Evolutionary conservation across 2,329 filamentous ascomycete genomes (phyloP).

Genomic region (Myriosclerotinia curreyana): DNA sequence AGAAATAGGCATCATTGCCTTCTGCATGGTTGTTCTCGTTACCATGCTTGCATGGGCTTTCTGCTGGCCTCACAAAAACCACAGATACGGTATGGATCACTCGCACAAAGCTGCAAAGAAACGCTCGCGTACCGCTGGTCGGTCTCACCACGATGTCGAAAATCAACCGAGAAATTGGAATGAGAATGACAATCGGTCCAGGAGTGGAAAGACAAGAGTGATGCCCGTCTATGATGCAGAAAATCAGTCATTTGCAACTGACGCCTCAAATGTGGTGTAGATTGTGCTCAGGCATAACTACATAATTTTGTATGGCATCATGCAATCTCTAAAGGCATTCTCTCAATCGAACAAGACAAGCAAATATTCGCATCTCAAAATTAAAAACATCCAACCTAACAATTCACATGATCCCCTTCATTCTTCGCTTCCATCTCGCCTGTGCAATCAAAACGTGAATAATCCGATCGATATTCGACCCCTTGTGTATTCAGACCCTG

Average conservation of each 20-base stretch:
- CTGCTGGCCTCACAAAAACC: conserved; percentile 9
- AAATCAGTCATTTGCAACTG: not conserved
- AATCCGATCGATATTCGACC: not conserved
- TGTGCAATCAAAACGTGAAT: not conserved
- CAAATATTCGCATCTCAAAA: not conserved
- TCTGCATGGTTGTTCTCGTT: conserved; percentile 10
- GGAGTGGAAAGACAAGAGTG: not conserved
- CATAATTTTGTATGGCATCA: not conserved
- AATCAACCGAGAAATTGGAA: conserved; percentile 15
- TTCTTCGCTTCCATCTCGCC: not conserved
- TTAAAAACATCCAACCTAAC: not conserved
- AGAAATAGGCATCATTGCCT: conserved; percentile 1
- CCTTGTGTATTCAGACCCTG: no score
- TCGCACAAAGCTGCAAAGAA: not conserved
- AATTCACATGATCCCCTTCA: not conserved
- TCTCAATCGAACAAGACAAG: not conserved
- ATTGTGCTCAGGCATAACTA: conserved; percentile 6
- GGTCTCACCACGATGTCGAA: conserved; percentile 12
- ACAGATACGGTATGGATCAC: not conserved
- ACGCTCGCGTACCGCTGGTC: conserved; percentile 14
- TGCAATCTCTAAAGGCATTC: not conserved
- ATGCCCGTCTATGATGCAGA: not conserved
- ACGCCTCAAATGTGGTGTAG: not conserved
- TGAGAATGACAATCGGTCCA: not conserved
- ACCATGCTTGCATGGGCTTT: conserved; percentile 16